Evolutionary conservation across 2,329 filamentous ascomycete species (phyloP), one percentile per base, ranked within the genome.

Genomic region (Fonsecaea monophora): DNA sequence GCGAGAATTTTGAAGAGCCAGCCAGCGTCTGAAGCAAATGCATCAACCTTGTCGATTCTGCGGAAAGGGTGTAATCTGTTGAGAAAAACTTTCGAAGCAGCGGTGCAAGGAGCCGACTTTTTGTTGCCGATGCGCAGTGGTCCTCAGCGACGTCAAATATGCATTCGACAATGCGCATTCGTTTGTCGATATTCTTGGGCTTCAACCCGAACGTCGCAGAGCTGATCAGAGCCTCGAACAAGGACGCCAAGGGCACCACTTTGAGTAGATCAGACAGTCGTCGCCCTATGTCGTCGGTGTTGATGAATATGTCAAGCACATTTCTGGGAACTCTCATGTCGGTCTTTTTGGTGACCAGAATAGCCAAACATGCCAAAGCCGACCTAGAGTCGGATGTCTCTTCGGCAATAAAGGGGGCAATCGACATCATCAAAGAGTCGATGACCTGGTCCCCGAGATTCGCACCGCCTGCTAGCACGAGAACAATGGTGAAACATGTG

Each of bases 401-500:
- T 53, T 83, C 79, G 1, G 88, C 90, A 89, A 92, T 96, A 8
- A 91, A 92, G 34, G 85, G 81, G 8, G 91, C 89, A 38, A 97
- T 87, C 69, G 94, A 92, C 74, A 96, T 92, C 92, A 98, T 96
- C 74, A 99, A 85, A 1, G 90, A 89, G 62, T 91, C 89, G n/a
- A 98, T 83, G 1, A 94, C 87, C 64, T 86, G 86, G 73, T 98
- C 93, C 55, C 91, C 87, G 13, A 98, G 84, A 56, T 87, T 85
- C 0, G 90, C 89, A 78, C 97, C 97, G 57, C 92, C 89, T 6
- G 92, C 93, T 68, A 98, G 85, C 57, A 98, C 88, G 6, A 92
- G 88, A 64, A 94, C 86, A 21, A 97, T 88, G 90, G 97, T 97
- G 77, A 97, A 98, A 65, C 91, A 94, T 15, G 91, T 93, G 67